Evolutionary conservation across 495 filamentous ascomycete species (phyloP), one percentile per base, ranked within the genome.

Genomic region (Pyrenopolyporus hunteri): DNA sequence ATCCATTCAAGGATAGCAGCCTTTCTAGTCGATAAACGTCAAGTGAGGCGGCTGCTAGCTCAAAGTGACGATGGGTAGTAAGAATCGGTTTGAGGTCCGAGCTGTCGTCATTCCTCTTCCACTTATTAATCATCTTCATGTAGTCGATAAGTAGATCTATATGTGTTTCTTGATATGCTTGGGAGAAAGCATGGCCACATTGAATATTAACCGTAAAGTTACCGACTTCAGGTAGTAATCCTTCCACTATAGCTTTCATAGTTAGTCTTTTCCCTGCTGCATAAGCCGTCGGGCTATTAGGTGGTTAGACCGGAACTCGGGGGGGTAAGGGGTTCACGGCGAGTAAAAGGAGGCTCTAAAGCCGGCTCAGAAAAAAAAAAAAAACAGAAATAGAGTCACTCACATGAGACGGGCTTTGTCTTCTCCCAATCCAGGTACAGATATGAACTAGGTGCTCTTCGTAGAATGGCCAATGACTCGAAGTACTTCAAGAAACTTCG

Each of bases 141-240:
- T 68, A 70, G 0, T 43, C 14, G 4, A 59, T 70, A 2, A 70
- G 53, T 17, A 63, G 9, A 2, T 57, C 45, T 0, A 63, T 50
- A 19, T 70, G 68, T 4, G 22, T 39, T 6, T 36, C 22, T 20
- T 70, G 68, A 17, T 65, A 70, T n/a, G 36, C 33, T 14, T 19
- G 26, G 10, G 54, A 43, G 5, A 59, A 6, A 1, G 40, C 35
- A 35, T 57, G 6, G 1, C 57, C 60, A 26, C 26, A 16, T 32
- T 52, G 37, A n/a, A 70, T 65, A 17, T 64, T 59, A 29, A 68
- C 57, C 3, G 68, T 70, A 6, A 51, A 68, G 14, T 68, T 65
- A 4, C 60, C 47, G 6, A 66, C 68, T 1, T 55, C 63, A 2
- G 68, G 65, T n/a, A 63, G 39, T 26, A 70, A 39, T 1, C 65